Base-by-base conservation (phyloP, 2,329 filamentous ascomycete species). In the Botrytis porri region DNA sequence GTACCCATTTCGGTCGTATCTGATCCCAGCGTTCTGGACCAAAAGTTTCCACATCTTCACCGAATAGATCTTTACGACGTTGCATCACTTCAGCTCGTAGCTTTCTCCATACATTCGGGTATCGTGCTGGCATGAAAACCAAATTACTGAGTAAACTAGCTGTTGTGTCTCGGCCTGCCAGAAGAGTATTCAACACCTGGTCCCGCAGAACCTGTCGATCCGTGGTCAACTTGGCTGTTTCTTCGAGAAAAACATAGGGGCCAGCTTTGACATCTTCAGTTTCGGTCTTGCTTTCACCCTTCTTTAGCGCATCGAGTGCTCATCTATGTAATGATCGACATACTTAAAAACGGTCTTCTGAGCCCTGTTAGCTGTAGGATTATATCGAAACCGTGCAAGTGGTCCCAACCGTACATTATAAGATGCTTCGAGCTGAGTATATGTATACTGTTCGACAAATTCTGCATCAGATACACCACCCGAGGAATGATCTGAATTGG, bases 191-290 rank as follows among this genome's bases (percentile, higher is more conserved):
- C 16, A 81, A 72, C 0, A 77, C 48, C 72, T 84, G 79, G 61
- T 81, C 79, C 14, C 79, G 76, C 1, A 84, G 72, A 20, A 81
- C 77, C 22, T 79, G 81, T 16, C 80, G 80, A 77, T 88, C 84
- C 2, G 81, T 77, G 1, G 83, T 84, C 51, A 83, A 79, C 37
- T 82, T 81, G 35, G 83, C 84, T 35, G 89, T 80, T 54, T 86
- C 85, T 35, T 85, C 78, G 25, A 88, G 77, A 32, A 89, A 85
- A 41, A 84, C 81, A 69, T 83, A 71, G 32, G 69, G 48, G 20
- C 32, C 35, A 16, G 7, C 29, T 4, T 69, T 59, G 22, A 39
- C n/a, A n/a, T 71, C 51, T 5, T 63, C 32, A 3, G 29, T n/a
- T 6, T 29, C 20, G 1, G 1, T 39, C 8, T 22, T 59, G 9